Evolutionary conservation across 495 filamentous ascomycete genomes (phyloP).

Genomic region (Trichoderma reesei): DNA sequence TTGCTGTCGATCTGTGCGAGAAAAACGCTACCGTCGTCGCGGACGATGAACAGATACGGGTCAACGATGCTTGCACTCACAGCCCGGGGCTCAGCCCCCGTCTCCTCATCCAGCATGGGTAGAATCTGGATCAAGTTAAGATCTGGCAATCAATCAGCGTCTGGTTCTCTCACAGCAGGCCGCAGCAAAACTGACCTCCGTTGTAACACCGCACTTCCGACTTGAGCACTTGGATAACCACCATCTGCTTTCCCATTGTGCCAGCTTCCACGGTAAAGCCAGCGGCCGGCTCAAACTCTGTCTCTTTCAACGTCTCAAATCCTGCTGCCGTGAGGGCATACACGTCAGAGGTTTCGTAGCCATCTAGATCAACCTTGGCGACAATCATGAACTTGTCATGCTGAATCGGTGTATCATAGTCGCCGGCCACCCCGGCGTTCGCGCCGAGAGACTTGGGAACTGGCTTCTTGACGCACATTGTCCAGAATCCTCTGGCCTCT

Average conservation of each 20-base stretch:
- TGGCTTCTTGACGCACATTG: constrained; percentile 50
- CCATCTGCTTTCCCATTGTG: constrained; percentile 58
- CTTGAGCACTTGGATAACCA: constrained; percentile 75
- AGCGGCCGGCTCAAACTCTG: constrained; percentile 83
- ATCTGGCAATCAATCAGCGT: constrained; percentile 41
- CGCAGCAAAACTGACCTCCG: constrained; percentile 49
- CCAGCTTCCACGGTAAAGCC: constrained; percentile 76
- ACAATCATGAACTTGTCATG: constrained; percentile 64
- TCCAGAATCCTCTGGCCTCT: constrained; percentile 53
- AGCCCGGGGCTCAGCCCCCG: constrained; percentile 61
- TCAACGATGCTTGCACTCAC: constrained; percentile 77
- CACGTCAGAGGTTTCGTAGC: constrained; percentile 48
- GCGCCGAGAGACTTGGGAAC: constrained; percentile 42
- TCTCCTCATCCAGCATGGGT: constrained; percentile 80
- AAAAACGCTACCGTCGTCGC: constrained; percentile 68
- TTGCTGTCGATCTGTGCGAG: constrained; percentile 66
- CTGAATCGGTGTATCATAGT: constrained; percentile 42
- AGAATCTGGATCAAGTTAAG: constrained; percentile 80
- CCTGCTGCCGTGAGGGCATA: constrained; percentile 51
- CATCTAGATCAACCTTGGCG: constrained; percentile 47
- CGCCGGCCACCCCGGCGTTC: constrained; percentile 35
- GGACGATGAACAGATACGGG: constrained; percentile 75
- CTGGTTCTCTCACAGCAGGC: not conserved
- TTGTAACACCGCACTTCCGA: constrained; percentile 83
- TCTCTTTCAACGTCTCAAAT: constrained; percentile 55